Evolutionary conservation across 1,284 basidiomycete species (phyloP).

Genomic region (Pyrrhoderma lamaoense): DNA sequence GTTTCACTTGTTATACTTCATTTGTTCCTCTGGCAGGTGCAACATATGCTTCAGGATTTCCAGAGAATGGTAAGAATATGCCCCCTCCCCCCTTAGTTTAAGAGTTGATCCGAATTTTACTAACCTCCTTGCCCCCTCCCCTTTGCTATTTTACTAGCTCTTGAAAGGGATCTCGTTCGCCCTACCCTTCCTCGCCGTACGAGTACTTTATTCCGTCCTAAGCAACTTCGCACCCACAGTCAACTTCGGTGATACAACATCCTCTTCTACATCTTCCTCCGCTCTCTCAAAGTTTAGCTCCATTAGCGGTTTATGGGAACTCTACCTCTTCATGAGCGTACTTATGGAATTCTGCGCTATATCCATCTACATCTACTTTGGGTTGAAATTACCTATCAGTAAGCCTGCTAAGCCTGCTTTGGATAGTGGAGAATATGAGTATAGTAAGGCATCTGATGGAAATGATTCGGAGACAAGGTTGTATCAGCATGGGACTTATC

Average conservation of each 20-base stretch:
- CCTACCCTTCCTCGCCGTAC: constrained; percentile 51
- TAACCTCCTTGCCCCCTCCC: no score
- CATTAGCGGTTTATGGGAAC: constrained; percentile 14
- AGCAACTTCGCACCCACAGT: constrained; percentile 32
- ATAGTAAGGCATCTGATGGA: no score
- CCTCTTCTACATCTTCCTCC: background rate
- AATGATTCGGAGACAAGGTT: no score
- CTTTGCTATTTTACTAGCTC: constrained; percentile 31
- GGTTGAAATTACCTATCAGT: constrained; percentile 10
- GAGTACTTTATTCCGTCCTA: constrained; percentile 47
- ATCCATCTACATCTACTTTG: constrained; percentile 14
- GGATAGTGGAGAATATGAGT: no score
- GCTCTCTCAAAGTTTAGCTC: constrained; percentile 15
- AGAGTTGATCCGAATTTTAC: no score
- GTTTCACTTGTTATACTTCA: constrained; percentile 36
- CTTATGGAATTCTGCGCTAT: constrained; percentile 18
- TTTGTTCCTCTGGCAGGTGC: constrained; percentile 38
- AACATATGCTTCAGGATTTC: constrained; percentile 40
- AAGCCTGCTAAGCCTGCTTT: background rate
- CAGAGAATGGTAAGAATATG: constrained; percentile 37
- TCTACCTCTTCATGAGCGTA: constrained; percentile 16
- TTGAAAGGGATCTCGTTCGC: constrained; percentile 44
- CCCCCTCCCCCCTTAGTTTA: no score
- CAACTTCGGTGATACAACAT: background rate
- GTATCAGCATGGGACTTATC: no score